Base-by-base conservation (phyloP, 2,329 filamentous ascomycete genomes). In the Colletotrichum eleusines region DNA sequence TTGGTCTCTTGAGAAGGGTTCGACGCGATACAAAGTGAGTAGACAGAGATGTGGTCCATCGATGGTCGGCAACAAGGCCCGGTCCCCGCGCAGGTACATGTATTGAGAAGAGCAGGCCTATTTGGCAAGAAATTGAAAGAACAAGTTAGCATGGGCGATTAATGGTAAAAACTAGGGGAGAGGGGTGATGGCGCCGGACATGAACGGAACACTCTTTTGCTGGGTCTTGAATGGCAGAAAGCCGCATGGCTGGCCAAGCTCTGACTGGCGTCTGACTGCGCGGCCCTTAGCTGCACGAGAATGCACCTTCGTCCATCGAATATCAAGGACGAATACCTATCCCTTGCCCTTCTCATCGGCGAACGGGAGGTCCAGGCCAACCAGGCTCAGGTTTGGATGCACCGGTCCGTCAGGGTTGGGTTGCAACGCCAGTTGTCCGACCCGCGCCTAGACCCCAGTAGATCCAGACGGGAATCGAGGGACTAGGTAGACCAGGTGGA, bases 391-490 rank as follows among this genome's bases (percentile, higher is more conserved):
- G 14, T 59, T 55, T 54, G n/a, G 46, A 31, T 61, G 48, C 48
- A 69, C 38, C 16, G 48, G 62, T 5, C 26, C 14, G 50, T 18
- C 54, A 12, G 48, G 67, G 67, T 8, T 42, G 31, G n/a, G n/a
- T n/a, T n/a, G 3, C 31, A 42, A 40, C 11, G 31, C 26, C 57
- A 44, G 57, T 59, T 9, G 33, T 60, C 55, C 18, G 54, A 61
- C 62, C 38, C 38, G 31, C 48, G 40, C 8, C 23, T 35, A 20
- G 33, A 44, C 38, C 46, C n/a, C 23, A 14, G 26, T 11, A 14
- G 11, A 28, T 51, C 23, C 57, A 53, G 57, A 50, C 50, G 57
- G 33, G 57, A 57, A 69, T 66, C 67, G 63, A 48, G 55, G 55
- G 48, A 57, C 63, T 66, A 33, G 40, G 62, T 66, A 33, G 40